Evolutionary conservation across 1,284 basidiomycete genomes (phyloP), one percentile per base, ranked within the genome.

Genomic region (Sanguinoderma infundibulare): DNA sequence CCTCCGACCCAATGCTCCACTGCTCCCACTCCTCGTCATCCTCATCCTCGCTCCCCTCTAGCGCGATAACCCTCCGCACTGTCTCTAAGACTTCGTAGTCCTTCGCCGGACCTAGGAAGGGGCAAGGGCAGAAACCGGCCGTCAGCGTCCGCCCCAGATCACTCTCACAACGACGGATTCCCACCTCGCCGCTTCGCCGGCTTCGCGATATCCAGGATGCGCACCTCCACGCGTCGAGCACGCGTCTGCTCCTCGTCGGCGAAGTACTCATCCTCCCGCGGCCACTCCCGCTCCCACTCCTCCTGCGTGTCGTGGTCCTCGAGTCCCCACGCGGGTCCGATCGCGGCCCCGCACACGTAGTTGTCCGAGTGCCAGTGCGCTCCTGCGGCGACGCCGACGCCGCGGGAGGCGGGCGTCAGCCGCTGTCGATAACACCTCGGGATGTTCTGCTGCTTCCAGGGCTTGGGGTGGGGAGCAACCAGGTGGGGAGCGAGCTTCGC

Each of bases 121-220:
- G 14, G 7, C 17, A 51, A 30, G 3, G 50, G 14, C 3, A 53
- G 17, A 6, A 12, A 1, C 47, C 51, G 12, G 9, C 34, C 15
- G 22, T 59, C 49, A 53, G 15, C 24, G 14, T 10, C 35, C 24
- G 3, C 5, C 44, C 15, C 26, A 28, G 7, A n/a, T 20, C 52
- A 28, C 52, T 2, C 36, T 14, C 17, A 8, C 8, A 38, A 36
- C n/a, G 53, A 17, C n/a, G 17, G 9, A 9, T 44, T 62, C 65
- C 4, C 22, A 60, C 65, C 60, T 62, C 55, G 60, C 22, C 39
- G 52, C 49, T 63, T 66, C 24, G 60, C 60, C 28, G 60, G 59
- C 50, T 58, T 61, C 40, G 65, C 65, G 12, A 66, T 63, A 49
- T 66, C 65, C 57, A 66, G 24, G 17, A 66, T 52, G 24, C 8